Percentiles rank a stretch among this genome's conserved stretches.
phyloP scores from a whole-genome alignment of 73 alveolate species.

The Paramecium pentaurelia region DNA sequence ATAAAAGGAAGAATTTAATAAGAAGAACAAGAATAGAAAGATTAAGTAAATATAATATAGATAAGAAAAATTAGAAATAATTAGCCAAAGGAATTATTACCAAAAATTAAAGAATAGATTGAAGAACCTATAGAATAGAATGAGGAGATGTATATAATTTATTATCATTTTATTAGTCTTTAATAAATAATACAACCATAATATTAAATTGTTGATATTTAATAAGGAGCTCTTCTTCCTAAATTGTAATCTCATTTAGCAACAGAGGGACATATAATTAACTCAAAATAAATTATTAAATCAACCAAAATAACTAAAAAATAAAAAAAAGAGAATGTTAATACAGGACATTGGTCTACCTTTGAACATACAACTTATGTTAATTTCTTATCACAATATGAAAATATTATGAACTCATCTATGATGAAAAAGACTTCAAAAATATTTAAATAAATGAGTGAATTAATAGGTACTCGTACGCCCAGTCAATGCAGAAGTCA shows the following conservation, averaged over 20 bases:
- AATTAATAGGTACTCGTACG: constrained; percentile 20
- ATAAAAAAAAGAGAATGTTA: not conserved
- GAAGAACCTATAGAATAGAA: not conserved
- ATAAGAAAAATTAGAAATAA: not conserved
- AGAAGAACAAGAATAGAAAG: not conserved
- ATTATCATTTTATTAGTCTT: not conserved
- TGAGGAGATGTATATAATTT: not conserved
- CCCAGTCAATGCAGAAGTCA: constrained; percentile 52
- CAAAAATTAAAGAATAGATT: not conserved
- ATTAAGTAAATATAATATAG: not conserved
- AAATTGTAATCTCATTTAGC: not conserved
- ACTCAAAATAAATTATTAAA: not conserved
- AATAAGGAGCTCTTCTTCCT: not conserved
- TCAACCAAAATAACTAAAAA: not conserved
- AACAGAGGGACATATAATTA: not conserved
- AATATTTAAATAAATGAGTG: constrained; percentile 47
- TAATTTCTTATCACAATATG: not conserved
- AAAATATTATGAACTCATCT: constrained; percentile 6
- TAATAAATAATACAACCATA: not conserved
- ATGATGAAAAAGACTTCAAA: constrained; percentile 46
- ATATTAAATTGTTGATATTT: not conserved
- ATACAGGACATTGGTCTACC: constrained; percentile 38
- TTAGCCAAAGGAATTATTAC: not conserved
- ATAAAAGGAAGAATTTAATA: not conserved
- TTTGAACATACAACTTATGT: constrained; percentile 3